Evolutionary conservation across 2,329 filamentous ascomycete genomes (phyloP).

Genomic region (Diaporthe vaccinii): DNA sequence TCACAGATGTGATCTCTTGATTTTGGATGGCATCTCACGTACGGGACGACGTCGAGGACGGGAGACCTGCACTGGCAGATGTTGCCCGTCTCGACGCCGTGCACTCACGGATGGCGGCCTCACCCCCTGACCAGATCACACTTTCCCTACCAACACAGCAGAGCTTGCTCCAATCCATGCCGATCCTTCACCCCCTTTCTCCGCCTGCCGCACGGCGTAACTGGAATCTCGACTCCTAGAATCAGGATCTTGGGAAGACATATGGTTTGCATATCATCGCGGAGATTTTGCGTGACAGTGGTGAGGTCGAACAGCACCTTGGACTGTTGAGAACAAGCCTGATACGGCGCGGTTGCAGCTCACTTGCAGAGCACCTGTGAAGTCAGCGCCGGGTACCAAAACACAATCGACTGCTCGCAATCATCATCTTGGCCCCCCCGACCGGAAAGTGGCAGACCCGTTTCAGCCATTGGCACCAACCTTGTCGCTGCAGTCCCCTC

Average conservation of each 20-base stretch:
- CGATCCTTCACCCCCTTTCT: neutral
- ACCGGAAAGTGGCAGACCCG: neutral
- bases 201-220: neutral
- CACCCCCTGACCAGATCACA: neutral
- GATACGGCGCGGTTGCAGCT: neutral
- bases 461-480: neutral
- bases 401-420: neutral
- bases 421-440: neutral
- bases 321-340: neutral
- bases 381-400: neutral
- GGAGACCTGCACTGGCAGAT: neutral
- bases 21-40: neutral
- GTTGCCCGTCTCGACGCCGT: neutral
- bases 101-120: neutral
- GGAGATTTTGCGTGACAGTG: neutral
- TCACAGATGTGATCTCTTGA: neutral
- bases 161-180: neutral
- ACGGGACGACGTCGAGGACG: neutral
- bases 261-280: neutral
- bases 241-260: too few species aligned
- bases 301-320: neutral
- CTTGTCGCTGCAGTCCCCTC: too few species aligned
- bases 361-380: too few species aligned
- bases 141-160: neutral
- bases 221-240: neutral